A percentile compares a stretch with the other conserved stretches of the same genome.
Evolutionary conservation across 2,329 filamentous ascomycete genomes (phyloP).

Genomic region (Amesomyces nigricolor): DNA sequence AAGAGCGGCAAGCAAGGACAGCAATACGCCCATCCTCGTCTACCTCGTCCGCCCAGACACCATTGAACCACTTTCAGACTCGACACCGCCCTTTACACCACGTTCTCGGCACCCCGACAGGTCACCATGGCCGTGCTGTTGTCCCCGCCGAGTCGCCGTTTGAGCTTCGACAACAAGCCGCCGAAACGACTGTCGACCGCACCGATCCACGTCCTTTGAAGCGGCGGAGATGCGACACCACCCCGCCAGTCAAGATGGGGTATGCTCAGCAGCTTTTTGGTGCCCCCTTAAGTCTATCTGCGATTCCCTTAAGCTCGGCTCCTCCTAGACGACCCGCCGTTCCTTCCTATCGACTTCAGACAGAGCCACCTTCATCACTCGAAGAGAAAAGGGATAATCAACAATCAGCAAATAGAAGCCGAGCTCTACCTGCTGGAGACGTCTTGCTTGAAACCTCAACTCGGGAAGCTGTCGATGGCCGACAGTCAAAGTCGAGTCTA

Average conservation of each 20-base stretch:
- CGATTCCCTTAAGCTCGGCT: constrained; percentile 32
- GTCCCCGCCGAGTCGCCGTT: constrained; percentile 59
- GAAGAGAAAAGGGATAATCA: constrained; percentile 6
- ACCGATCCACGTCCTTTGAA: constrained; percentile 35
- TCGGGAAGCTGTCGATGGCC: background rate
- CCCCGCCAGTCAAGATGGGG: constrained; percentile 41
- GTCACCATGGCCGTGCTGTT: constrained; percentile 56
- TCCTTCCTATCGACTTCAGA: constrained; percentile 4
- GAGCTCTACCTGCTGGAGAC: background rate
- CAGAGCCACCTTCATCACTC: constrained; percentile 2
- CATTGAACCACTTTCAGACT: constrained; percentile 33
- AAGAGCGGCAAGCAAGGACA: constrained; percentile 42
- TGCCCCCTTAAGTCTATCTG: constrained; percentile 41
- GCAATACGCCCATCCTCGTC: constrained; percentile 33
- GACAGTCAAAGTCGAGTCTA: background rate
- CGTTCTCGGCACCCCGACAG: constrained; percentile 59
- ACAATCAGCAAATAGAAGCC: background rate
- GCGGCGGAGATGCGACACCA: constrained; percentile 35
- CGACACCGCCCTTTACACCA: constrained; percentile 47
- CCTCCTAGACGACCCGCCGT: constrained; percentile 23
- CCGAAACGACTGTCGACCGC: constrained; percentile 20
- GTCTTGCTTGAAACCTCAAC: background rate
- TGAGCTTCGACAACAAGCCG: constrained; percentile 47
- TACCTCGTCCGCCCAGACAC: constrained; percentile 11
- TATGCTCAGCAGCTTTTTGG: constrained; percentile 50